phyloP scores from a whole-genome alignment of 2,329 filamentous ascomycete species.

The Teratosphaeriaceae sp. region DNA sequence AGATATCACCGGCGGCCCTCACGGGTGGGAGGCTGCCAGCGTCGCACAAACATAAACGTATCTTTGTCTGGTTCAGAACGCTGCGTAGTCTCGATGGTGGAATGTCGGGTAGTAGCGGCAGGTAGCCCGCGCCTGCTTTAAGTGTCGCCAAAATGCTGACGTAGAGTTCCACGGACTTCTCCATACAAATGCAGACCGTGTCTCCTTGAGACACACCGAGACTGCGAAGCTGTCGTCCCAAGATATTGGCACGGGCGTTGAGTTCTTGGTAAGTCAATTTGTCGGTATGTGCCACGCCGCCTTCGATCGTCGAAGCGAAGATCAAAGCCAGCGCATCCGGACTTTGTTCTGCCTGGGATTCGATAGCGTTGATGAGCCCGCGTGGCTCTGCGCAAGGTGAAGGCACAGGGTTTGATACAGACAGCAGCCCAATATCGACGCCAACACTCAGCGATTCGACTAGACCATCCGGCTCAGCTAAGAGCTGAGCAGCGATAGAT shows the following conservation, averaged over 20 bases:
- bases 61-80: slow-evolving; percentile 56
- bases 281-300: slow-evolving; percentile 30
- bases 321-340: slow-evolving; percentile 57
- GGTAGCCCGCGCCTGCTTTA: slow-evolving; percentile 70
- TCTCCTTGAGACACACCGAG: slow-evolving; percentile 45
- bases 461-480: slow-evolving; percentile 29
- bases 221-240: slow-evolving; percentile 52
- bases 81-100: slow-evolving; percentile 53
- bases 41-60: slow-evolving; percentile 43
- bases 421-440: slow-evolving; percentile 26
- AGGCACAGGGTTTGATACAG: slow-evolving; percentile 37
- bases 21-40: slow-evolving; percentile 8
- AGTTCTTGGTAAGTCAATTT: slow-evolving; percentile 59
- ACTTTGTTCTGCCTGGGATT: slow-evolving; percentile 41
- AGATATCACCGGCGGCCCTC: slow-evolving; percentile 7
- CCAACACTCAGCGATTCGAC: slow-evolving; percentile 27
- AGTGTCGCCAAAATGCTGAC: slow-evolving; percentile 65
- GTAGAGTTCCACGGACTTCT: slow-evolving; percentile 70
- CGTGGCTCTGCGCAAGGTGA: slow-evolving; percentile 15
- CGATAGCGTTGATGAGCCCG: slow-evolving; percentile 43
- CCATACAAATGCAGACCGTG: slow-evolving; percentile 67
- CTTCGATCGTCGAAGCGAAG: slow-evolving; percentile 50
- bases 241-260: slow-evolving; percentile 55
- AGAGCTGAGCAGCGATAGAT: slow-evolving; percentile 40
- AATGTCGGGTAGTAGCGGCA: slow-evolving; percentile 71